Evolutionary conservation across 148 eudicot genomes (phyloP), one percentile per base, ranked within the genome.

Genomic region (Suaeda aralocaspica): DNA sequence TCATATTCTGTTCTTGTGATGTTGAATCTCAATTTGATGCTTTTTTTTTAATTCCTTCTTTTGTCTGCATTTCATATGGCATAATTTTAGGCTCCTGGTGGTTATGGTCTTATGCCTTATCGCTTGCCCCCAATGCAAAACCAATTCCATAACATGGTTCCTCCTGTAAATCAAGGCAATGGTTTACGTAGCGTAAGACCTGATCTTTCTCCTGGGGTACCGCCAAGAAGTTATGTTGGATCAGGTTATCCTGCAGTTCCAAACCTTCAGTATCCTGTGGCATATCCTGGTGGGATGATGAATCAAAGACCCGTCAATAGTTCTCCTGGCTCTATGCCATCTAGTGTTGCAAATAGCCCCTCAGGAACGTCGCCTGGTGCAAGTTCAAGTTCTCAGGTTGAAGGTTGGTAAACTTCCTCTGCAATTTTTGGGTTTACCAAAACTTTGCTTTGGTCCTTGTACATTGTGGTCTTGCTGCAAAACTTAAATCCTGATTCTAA

Each of bases 81-180:
- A 62, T 71, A 58, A 74, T 74, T 79, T 48, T 80, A 95, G 99
- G 81, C 85, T 71, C 82, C 90, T 58, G 92, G 99, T 72, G 73
- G 87, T 71, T 95, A 95, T 70, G 96, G 98, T 16, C 80, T 89
- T 64, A 62, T 94, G 86, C 97, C 79, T 56, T 89, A 87, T 85
- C 92, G 96, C 72, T 65, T 83, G 70, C 96, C 97, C 31, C 78
- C 82, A 26, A 72, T 86, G 84, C 98, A 89, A 77, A 91, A 79
- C 76, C 98, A 87, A 56, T 88, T 77, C 72, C 90, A 79, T 50
- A 83, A 78, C 74, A 65, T 84, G 66, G 25, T 80, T 59, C 79
- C 86, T 74, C 72, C 81, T 10, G 73, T 74, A 67, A 86, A 83
- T 77, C 97, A 87, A 71, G 93, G 89, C 59, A 87, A 78, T 82